Evolutionary conservation across 2,329 filamentous ascomycete genomes (phyloP).

Genomic region (Cladosporium sp.): DNA sequence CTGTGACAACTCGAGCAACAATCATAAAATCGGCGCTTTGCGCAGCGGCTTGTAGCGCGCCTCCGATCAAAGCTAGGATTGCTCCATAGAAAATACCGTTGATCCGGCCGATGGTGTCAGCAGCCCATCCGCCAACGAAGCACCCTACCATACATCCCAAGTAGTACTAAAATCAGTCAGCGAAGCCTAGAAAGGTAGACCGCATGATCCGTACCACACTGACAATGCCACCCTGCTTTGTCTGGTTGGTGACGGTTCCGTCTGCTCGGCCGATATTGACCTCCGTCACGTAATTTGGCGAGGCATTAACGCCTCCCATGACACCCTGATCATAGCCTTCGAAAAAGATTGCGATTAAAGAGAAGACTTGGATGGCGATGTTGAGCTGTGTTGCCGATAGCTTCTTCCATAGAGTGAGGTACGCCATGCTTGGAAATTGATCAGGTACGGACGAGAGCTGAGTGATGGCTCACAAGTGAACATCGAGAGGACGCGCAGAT

Average conservation of each 20-base stretch:
- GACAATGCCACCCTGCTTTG: constrained; percentile 50
- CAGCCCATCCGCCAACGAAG: constrained; percentile 47
- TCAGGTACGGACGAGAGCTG: background rate
- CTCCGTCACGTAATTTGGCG: constrained; percentile 38
- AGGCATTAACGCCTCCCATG: constrained; percentile 49
- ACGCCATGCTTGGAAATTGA: background rate
- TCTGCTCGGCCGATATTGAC: constrained; percentile 45
- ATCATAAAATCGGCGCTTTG: constrained; percentile 48
- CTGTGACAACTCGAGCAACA: constrained; percentile 48
- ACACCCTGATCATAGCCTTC: constrained; percentile 54
- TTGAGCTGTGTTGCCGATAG: constrained; percentile 42
- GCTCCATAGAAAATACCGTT: constrained; percentile 47
- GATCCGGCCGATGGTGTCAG: constrained; percentile 53
- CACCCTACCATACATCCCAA: constrained; percentile 50
- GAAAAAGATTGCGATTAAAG: constrained; percentile 34
- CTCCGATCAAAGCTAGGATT: constrained; percentile 47
- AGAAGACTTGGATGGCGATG: constrained; percentile 34
- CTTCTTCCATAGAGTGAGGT: constrained; percentile 34
- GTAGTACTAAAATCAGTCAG: constrained; percentile 38
- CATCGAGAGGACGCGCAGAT: background rate
- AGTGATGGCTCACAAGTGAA: background rate
- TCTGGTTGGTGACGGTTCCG: constrained; percentile 45
- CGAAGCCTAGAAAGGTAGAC: too few species aligned
- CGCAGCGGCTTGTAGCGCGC: constrained; percentile 44
- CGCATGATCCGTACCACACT: too few species aligned